Evolutionary conservation across 129 eudicot genomes (phyloP).

Genomic region (Helianthus annuus): HanXRQr2.0-SUNRISE NC_035435.2:77936292-77936791

Average conservation of each 20-base stretch:
- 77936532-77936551: neutral
- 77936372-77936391: too few species aligned
- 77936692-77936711: neutral
- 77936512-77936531: neutral
- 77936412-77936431: too few species aligned
- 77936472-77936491: too few species aligned
- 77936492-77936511: too few species aligned
- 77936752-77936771: constrained; percentile 62
- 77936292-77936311: too few species aligned
- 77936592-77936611: constrained; percentile 1
- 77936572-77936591: constrained; percentile 2
- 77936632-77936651: neutral
- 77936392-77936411: too few species aligned
- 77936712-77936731: constrained; percentile 58
- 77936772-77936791: constrained; percentile 39
- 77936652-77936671: neutral
- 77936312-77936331: too few species aligned
- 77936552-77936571: neutral
- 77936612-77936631: constrained; percentile 8
- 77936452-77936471: too few species aligned
- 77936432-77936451: too few species aligned
- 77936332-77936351: too few species aligned
- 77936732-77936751: constrained; percentile 37
- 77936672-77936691: constrained; percentile 12
- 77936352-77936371: too few species aligned